Base-by-base conservation (phyloP, 2,329 filamentous ascomycete species). In the Boeremia lycopersici region DNA sequence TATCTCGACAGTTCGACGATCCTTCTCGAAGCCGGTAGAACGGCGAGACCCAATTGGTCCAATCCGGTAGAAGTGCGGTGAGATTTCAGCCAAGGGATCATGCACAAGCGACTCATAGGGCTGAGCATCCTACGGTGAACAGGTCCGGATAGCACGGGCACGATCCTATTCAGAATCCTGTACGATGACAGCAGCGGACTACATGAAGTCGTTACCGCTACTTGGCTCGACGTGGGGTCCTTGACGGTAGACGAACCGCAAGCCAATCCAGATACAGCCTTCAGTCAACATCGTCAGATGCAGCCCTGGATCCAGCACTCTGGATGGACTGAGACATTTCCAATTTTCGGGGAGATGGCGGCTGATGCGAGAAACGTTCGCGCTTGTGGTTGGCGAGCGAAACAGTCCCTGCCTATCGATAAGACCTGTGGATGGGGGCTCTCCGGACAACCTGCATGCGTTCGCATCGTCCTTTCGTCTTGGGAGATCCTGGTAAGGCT, bases 51-150 rank as follows among this genome's bases (percentile, higher is more conserved):
- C 43, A 40, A 65, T 65, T 65, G 59, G 63, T 15, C 43, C 33
- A 23, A 40, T 1, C n/a, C 36, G 17, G 39, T 53, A 60, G 47
- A 61, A 60, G 57, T 57, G 63, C 64, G 67, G 68, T 70, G 68
- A 70, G 65, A 63, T 62, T 44, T 49, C 50, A 56, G 57, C 48
- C 29, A 49, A 48, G 53, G 52, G 47, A 64, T 55, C 44, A 52
- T 49, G 48, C 53, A 54, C 48, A 29, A 56, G 46, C 53, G 46
- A 52, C 48, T 45, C 48, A 59, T 69, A 70, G 60, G 67, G 67
- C 67, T 71, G 65, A 64, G 39, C 42, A 46, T 50, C 60, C 64
- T 48, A 65, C 57, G 34, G 33, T 28, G 35, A 33, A 50, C 28
- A 48, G 44, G 51, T 47, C 42, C 46, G 43, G 39, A 53, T 48